These are phyloP conservation scores for Phyllosticta ampelicida DNA, from an alignment of 2,329 filamentous ascomycete species.

Conservation along the genomic window DNA sequence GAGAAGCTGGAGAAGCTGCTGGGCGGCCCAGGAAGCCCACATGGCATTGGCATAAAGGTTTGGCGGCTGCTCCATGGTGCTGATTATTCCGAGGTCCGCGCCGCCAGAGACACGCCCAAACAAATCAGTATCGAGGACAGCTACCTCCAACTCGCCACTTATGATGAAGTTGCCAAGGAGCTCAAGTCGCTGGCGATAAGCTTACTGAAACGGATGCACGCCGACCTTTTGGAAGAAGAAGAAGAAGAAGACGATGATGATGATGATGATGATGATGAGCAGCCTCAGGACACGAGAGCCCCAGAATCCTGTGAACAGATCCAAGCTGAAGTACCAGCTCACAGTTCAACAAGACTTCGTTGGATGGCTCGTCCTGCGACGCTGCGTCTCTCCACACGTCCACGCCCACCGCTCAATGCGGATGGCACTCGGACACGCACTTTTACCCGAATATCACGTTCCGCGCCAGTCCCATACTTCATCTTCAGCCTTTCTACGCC, in stretches of 20 bases:
- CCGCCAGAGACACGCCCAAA: constrained; percentile 59
- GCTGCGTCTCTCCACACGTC: constrained; percentile 67
- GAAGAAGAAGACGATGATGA: no score
- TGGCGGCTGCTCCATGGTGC: constrained; percentile 76
- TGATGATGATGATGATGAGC: no score
- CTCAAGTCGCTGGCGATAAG: constrained; percentile 57
- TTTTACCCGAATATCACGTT: constrained; percentile 65
- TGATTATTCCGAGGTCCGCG: constrained; percentile 63
- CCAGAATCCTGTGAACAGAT: background rate
- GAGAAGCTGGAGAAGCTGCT: constrained; percentile 58
- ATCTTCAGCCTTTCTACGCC: constrained; percentile 54
- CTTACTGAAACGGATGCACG: constrained; percentile 65
- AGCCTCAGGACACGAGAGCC: background rate
- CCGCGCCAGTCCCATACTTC: constrained; percentile 60
- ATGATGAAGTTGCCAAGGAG: constrained; percentile 55
- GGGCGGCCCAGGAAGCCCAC: constrained; percentile 56
- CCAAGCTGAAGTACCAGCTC: background rate
- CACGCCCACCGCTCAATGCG: constrained; percentile 41
- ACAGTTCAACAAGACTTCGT: constrained; percentile 17
- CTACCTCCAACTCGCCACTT: constrained; percentile 59
- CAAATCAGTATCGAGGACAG: constrained; percentile 96
- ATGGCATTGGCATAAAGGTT: constrained; percentile 58
- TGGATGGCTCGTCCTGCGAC: constrained; percentile 80
- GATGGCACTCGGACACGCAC: constrained; percentile 40
- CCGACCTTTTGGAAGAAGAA: constrained; percentile 56